Conservation (phyloP, 192 early-diverging fungal genomes). For the Gaertneriomyces sp. region DNA sequence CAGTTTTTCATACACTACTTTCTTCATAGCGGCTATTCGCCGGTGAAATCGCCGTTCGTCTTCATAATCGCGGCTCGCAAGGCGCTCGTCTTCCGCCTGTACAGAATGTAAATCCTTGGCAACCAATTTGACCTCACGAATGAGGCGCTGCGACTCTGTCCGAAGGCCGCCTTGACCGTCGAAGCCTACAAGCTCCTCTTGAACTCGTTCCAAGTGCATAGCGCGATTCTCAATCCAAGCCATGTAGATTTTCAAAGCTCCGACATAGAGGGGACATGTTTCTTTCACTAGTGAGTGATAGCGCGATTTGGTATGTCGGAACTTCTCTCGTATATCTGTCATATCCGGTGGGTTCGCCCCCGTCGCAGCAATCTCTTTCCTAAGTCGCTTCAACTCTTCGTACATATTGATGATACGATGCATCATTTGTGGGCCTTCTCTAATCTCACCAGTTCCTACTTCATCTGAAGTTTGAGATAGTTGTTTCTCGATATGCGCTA, state of each 20-base stretch:
- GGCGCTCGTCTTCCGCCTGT: neutral
- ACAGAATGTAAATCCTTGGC: neutral
- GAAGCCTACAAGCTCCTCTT: slow-evolving; percentile 16
- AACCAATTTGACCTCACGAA: slow-evolving; percentile 4
- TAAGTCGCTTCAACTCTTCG: too few relatives aligned
- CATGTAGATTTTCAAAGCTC: slow-evolving; percentile 1
- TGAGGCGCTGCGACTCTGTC: slow-evolving; percentile 5
- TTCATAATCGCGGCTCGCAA: neutral
- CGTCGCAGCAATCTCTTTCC: too few relatives aligned
- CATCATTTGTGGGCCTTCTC: too few relatives aligned
- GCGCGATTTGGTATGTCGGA: neutral
- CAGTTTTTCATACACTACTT: slow-evolving; percentile 12
- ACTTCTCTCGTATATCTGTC: neutral
- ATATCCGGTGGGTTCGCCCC: neutral
- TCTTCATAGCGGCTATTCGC: neutral
- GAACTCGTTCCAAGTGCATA: neutral
- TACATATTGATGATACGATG: too few relatives aligned
- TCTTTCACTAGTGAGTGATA: neutral
- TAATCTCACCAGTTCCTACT: too few relatives aligned
- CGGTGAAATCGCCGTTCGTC: neutral
- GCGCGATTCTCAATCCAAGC: neutral
- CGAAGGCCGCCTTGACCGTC: slow-evolving; percentile 9
- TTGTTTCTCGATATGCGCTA: too few relatives aligned
- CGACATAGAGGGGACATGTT: neutral
- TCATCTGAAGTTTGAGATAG: too few relatives aligned